phyloP scores from a whole-genome alignment of 768 basidiomycete species.

The Suillus lakei region DNA sequence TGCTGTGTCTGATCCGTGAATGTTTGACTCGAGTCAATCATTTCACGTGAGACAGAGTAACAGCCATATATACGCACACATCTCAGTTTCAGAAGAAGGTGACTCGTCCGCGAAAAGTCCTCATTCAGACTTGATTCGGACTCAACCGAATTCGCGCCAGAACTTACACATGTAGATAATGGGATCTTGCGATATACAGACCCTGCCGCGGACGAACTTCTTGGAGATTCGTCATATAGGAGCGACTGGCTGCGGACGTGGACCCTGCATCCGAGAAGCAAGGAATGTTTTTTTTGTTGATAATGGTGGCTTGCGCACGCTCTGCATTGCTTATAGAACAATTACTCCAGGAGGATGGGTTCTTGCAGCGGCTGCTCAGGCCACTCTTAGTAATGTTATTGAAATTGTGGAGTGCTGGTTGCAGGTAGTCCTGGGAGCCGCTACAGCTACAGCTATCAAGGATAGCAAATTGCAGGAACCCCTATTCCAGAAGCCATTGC shows the following conservation, averaged over 20 bases:
- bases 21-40: not conserved
- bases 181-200: slow-evolving; percentile 81
- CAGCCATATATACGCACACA: slow-evolving; percentile 24
- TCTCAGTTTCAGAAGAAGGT: slow-evolving; percentile 82
- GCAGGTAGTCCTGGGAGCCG: no score
- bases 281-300: slow-evolving; percentile 84
- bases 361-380: slow-evolving; percentile 75
- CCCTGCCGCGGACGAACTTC: slow-evolving; percentile 50
- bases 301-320: slow-evolving; percentile 87
- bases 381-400: slow-evolving; percentile 76
- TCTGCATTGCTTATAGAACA: slow-evolving; percentile 83
- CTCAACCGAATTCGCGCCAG: slow-evolving; percentile 70
- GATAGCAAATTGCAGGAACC: slow-evolving; percentile 87
- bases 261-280: slow-evolving; percentile 72
- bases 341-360: slow-evolving; percentile 80
- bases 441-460: slow-evolving; percentile 91
- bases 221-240: slow-evolving; percentile 84
- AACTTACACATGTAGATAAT: slow-evolving; percentile 86
- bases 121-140: slow-evolving; percentile 91
- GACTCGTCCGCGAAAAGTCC: slow-evolving; percentile 64
- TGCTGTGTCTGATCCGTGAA: not conserved
- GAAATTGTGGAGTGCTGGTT: slow-evolving; percentile 90
- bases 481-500: slow-evolving; percentile 89
- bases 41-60: not conserved
- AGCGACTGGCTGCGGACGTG: slow-evolving; percentile 74